Conservation (phyloP, 257 asterid genomes). For the Cordia subcordata region DNA sequence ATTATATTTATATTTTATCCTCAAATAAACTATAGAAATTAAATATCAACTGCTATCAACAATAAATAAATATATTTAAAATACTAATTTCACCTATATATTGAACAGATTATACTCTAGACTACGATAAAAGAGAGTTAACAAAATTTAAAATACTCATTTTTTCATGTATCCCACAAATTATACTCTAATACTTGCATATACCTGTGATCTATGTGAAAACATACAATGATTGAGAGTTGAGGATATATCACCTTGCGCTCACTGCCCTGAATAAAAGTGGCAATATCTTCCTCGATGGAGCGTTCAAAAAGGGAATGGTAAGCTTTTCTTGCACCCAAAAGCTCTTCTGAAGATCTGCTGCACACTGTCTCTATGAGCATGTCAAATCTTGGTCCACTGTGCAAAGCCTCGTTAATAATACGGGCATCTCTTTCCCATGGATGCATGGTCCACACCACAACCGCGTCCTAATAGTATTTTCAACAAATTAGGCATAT, state of each 20-base stretch:
- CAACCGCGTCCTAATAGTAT: slow-evolving; percentile 54
- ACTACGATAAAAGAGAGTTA: no score
- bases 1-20: no score
- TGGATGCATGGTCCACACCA: slow-evolving; percentile 82
- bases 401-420: slow-evolving; percentile 46
- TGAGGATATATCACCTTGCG: slow-evolving; percentile 35
- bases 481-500: no score
- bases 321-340: slow-evolving; percentile 82
- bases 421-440: slow-evolving; percentile 92
- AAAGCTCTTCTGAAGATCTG: slow-evolving; percentile 58
- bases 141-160: no score
- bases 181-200: no score
- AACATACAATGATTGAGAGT: background rate
- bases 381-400: slow-evolving; percentile 35
- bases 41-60: no score
- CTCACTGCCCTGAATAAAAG: slow-evolving; percentile 34
- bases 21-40: no score
- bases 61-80: no score
- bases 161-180: no score
- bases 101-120: no score
- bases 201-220: no score
- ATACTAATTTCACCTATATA: no score
- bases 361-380: slow-evolving; percentile 68
- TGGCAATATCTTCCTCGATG: slow-evolving; percentile 73
- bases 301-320: slow-evolving; percentile 79